Conservation (phyloP, 2,329 filamentous ascomycete species). For the Zasmidium citrigriseum region DNA sequence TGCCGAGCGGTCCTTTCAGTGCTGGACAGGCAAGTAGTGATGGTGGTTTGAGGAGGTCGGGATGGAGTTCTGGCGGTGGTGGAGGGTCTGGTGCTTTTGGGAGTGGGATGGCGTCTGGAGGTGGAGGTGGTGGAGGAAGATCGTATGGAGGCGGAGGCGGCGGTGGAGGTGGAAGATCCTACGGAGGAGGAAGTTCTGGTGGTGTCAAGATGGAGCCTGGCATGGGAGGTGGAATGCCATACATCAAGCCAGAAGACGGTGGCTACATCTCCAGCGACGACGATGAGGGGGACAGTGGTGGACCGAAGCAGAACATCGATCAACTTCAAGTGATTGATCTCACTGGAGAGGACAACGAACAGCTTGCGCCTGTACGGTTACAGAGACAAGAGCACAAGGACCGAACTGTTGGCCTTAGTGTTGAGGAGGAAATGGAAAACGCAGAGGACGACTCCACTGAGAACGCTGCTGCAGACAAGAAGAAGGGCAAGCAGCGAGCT, state of each 20-base stretch:
- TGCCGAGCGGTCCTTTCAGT: conserved; percentile 46
- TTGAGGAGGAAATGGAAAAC: conserved; percentile 33
- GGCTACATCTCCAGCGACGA: conserved; percentile 54
- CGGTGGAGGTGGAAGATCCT: conserved; percentile 20
- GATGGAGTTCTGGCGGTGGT: conserved; percentile 13
- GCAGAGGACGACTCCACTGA: conserved; percentile 21
- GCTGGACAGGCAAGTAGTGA: conserved; percentile 31
- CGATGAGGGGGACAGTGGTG: conserved; percentile 50
- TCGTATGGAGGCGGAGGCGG: conserved; percentile 14
- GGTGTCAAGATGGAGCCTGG: conserved; percentile 37
- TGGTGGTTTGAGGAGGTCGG: conserved; percentile 15
- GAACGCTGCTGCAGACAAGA: conserved; percentile 21
- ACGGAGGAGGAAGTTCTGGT: conserved; percentile 20
- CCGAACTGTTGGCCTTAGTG: conserved; percentile 52
- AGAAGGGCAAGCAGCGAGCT: conserved; percentile 40
- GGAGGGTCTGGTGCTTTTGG: conserved; percentile 6
- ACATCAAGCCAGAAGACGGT: conserved; percentile 39
- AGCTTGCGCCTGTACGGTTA: conserved; percentile 56
- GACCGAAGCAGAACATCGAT: conserved; percentile 57
- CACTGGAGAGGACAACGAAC: conserved; percentile 44
- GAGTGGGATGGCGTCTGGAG: conserved; percentile 5
- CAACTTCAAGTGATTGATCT: conserved; percentile 58
- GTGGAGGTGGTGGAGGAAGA: conserved; percentile 14
- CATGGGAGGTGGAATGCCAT: conserved; percentile 15
- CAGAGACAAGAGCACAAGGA: conserved; percentile 58